These are phyloP conservation scores for Chalciporus sp. DNA, from an alignment of 1,284 basidiomycete species.

Conservation along the genomic window DNA sequence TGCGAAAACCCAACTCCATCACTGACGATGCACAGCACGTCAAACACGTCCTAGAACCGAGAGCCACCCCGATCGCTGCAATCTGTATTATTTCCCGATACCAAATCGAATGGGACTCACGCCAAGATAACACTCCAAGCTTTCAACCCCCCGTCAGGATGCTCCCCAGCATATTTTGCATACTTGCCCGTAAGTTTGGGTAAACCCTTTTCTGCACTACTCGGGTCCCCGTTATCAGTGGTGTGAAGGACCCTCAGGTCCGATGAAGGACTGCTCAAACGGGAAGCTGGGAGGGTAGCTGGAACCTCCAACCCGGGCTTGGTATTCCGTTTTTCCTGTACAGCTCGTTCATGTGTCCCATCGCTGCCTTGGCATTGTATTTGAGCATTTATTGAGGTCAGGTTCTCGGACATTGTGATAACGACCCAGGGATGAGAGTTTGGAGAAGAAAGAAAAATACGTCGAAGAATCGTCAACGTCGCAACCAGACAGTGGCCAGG, in stretches of 20 bases:
- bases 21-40: constrained; percentile 21
- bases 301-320: not conserved
- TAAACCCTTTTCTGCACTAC: constrained; percentile 13
- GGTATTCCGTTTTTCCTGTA: not conserved
- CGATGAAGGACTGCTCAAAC: not conserved
- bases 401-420: not conserved
- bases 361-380: not conserved
- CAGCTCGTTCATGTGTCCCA: not conserved
- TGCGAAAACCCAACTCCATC: constrained; percentile 1
- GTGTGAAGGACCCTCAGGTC: constrained; percentile 10
- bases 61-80: not conserved
- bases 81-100: constrained; percentile 4
- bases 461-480: not conserved
- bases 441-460: not conserved
- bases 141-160: constrained; percentile 53
- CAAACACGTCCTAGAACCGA: constrained; percentile 19
- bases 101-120: constrained; percentile 31
- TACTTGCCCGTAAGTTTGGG: constrained; percentile 8
- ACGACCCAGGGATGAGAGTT: not conserved
- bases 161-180: constrained; percentile 25
- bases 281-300: not conserved
- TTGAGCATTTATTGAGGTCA: constrained; percentile 5
- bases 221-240: not conserved
- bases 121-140: constrained; percentile 54
- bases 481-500: not conserved